A percentile compares a stretch with the other conserved stretches of the same genome.
phyloP scores from a whole-genome alignment of 192 early-diverging fungal species.

The Hyaloraphidium curvatum region DNA sequence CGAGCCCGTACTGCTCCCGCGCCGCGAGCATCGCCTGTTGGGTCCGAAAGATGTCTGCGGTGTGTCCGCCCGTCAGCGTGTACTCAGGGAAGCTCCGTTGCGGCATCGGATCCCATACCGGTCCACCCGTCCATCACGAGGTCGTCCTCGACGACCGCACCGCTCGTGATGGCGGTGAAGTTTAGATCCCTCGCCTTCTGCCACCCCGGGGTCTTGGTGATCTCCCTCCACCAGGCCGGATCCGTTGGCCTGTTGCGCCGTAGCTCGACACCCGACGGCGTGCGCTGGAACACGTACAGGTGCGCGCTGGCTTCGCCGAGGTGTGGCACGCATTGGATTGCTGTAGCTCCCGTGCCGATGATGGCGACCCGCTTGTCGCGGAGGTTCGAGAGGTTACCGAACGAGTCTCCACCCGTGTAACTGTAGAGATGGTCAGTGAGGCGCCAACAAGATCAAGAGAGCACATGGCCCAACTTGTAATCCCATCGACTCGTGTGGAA shows the following conservation, averaged over 20 bases:
- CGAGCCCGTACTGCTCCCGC: no score
- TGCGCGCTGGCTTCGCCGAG: background rate
- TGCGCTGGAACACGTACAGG: conserved; percentile 3
- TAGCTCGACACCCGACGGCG: background rate
- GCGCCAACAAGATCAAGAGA: no score
- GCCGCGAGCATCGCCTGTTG: no score
- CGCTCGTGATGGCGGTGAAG: background rate
- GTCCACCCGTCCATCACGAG: conserved; percentile 1
- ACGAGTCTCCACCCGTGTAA: background rate
- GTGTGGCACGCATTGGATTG: background rate
- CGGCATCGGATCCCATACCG: no score
- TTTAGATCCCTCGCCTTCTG: conserved; percentile 1
- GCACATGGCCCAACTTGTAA: no score
- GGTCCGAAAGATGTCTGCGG: no score
- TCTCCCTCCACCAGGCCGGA: background rate
- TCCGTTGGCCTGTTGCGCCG: background rate
- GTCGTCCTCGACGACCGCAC: background rate
- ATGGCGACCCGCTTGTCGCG: background rate
- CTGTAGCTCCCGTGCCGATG: background rate
- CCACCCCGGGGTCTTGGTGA: background rate
- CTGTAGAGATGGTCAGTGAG: no score
- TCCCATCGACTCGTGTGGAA: no score
- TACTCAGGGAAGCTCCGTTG: no score
- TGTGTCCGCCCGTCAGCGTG: no score
- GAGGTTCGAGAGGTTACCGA: background rate